Evolutionary conservation across 2,329 filamentous ascomycete species (phyloP), one percentile per base, ranked within the genome.

Genomic region (Microdochium nivale): DNA sequence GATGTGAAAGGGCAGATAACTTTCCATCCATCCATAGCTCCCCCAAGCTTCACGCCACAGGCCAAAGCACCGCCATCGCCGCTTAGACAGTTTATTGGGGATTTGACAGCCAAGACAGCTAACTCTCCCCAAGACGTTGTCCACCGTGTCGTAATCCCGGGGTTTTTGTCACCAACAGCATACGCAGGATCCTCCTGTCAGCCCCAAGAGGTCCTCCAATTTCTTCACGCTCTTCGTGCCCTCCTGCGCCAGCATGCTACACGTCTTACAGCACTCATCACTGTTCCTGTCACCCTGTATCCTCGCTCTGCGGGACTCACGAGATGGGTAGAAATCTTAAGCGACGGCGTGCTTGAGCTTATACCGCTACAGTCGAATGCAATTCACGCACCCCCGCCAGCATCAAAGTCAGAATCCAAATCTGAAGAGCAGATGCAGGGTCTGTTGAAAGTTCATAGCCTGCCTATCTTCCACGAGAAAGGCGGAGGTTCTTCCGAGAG

Each of bases 401-500:
- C 79, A 3, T 73, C 79, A 2, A 78, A 78, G 47, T 71, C 77
- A 40, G 74, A 70, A 58, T 53, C 63, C 54, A 70, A 66, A 33
- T 67, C 79, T 3, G 86, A 88, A 54, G 90, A 95, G 53, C 83
- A 86, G 52, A 84, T 87, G 1, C 92, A 97, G 64, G 94, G 94
- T 1, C 81, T 97, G 68, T 71, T 97, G 19, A 87, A 84, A 55
- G 81, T 95, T 1, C 89, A 95, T 66, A 85, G 85, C 51, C 69
- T 97, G 33, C 92, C 94, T 0, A 76, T 96, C 1, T 85, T 89
- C 58, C 88, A 95, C 54, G 92, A 97, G 65, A 89, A 88, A 58
- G 92, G 94, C 1, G 90, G 90, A 2, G 90, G 89, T 14, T 85
- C 83, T 10, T 78, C 81, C 2, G 82, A 83, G 53, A 76, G 80